Base-by-base conservation (phyloP, 2,329 filamentous ascomycete genomes). In the Epicoccum nigrum region DNA sequence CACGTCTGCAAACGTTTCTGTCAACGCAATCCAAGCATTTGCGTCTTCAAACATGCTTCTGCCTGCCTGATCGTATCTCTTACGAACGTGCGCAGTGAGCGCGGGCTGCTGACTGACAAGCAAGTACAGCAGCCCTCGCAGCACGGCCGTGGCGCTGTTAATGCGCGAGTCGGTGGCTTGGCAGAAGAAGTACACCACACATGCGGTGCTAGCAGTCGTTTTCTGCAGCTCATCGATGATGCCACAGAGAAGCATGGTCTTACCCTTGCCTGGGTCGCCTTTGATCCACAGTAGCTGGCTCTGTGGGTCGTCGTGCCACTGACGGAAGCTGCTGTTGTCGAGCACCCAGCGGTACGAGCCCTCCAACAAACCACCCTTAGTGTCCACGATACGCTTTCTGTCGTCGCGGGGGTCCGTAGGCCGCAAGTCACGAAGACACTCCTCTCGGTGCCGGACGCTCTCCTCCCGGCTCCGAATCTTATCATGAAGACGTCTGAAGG, bases 81-180 rank as follows among this genome's bases (percentile, higher is more conserved):
- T 52, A 1, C 48, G 54, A 6, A 56, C 21, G 23, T 59, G 47
- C 21, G 12, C 7, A 11, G 13, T 31, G 27, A 59, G 51, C 13
- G 37, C 37, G 3, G 37, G 54, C 13, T 56, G 38, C 45, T 76
- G 62, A 0, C 48, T 37, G 1, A 76, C 43, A 0, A 83, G 65
- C 11, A 74, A 27, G 33, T 71, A 78, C 0, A 81, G 66, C 0
- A 83, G 64, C 0, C 79, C 77, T 0, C 75, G 71, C 1, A 82
- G 56, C 0, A 80, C 72, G n/a, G n/a, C n/a, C n/a, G n/a, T n/a
- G n/a, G n/a, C n/a, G n/a, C n/a, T n/a, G n/a, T n/a, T n/a, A n/a
- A n/a, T n/a, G n/a, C n/a, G n/a, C n/a, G n/a, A n/a, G n/a, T n/a
- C n/a, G n/a, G n/a, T n/a, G n/a, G n/a, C n/a, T n/a, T n/a, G n/a